Evolutionary conservation across 1,139 yeast species (phyloP).

Genomic region (Lodderomyces elongisporus): DNA sequence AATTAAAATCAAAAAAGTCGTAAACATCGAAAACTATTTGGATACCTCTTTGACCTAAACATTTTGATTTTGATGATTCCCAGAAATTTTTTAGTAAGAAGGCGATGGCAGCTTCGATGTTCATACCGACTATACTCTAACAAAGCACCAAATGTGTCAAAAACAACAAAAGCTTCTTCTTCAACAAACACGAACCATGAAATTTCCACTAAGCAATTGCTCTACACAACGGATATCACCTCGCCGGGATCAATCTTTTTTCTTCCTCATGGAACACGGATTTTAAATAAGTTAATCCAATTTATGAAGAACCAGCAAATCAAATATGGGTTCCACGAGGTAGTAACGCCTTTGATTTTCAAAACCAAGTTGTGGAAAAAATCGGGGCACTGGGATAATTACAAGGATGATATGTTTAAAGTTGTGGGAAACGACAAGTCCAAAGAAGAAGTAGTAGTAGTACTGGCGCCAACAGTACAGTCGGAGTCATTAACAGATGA

Average conservation of each 20-base stretch:
- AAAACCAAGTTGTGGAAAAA: constrained; percentile 82
- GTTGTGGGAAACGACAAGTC: constrained; percentile 50
- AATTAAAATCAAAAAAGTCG: no score
- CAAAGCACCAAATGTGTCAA: no score
- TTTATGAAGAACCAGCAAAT: constrained; percentile 85
- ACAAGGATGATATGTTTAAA: constrained; percentile 89
- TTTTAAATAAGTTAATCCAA: constrained; percentile 70
- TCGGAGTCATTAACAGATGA: constrained; percentile 1
- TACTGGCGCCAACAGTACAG: no score
- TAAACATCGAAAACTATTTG: no score
- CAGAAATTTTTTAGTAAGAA: no score
- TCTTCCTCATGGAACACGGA: constrained; percentile 84
- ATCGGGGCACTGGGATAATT: constrained; percentile 96
- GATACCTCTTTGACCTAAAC: no score
- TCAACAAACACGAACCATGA: constrained; percentile 41
- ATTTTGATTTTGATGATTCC: no score
- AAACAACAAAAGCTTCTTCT: constrained; percentile 13
- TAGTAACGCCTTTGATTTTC: constrained; percentile 87
- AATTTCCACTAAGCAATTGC: constrained; percentile 59
- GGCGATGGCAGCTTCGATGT: no score
- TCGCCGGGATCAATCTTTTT: constrained; percentile 91
- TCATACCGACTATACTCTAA: constrained; percentile 6
- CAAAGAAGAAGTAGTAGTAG: constrained; percentile 29
- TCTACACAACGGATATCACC: constrained; percentile 69
- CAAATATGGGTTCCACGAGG: constrained; percentile 85